Base-by-base conservation (phyloP, 2,329 filamentous ascomycete species). In the Pestalotiopsis sp. region DNA sequence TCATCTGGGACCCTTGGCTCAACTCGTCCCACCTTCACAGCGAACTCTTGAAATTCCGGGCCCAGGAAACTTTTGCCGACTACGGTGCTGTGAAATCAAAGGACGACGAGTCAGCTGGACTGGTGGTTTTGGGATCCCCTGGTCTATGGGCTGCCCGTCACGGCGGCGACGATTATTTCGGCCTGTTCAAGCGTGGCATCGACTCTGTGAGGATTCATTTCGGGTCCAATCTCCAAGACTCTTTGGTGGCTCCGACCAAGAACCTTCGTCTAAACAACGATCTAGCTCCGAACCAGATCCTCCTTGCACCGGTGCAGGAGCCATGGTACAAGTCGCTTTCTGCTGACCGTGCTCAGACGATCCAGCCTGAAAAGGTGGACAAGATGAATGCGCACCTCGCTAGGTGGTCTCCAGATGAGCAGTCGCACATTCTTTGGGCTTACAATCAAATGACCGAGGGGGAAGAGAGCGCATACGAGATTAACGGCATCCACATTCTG, bases 1-100 rank as follows among this genome's bases (percentile, higher is more conserved):
- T 89, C 70, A 75, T 89, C 11, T 91, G 88, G 87, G 88, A 91
- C 75, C 89, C 89, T 0, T 89, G 81, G 77, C 79, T 91, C 26
- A 87, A 91, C 74, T 81, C 83, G 35, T 82, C 83, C 0, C 72
- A 72, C 9, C 72, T 86, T 35, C 73, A 80, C 26, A 73, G 77
- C 14, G 80, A 84, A 61, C 71, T 88, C 56, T 73, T 75, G 35
- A 73, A 73, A 2, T 84, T 81, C 70, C 75, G 73, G 38, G 69
- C 70, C 64, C 62, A 70, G 20, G 69, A 70, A 22, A 66, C 70
- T 38, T 44, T 55, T 22, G 60, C 70, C 60, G 68, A 72, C n/a
- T 70, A 67, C 20, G 69, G 64, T n/a, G 70, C 67, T 5, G 62
- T 69, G 17, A 69, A 55, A 17, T 69, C 72, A 22, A 73, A 71